Evolutionary conservation across 345 rosid species (phyloP).

Genomic region (Anastatica hierochuntica): DNA sequence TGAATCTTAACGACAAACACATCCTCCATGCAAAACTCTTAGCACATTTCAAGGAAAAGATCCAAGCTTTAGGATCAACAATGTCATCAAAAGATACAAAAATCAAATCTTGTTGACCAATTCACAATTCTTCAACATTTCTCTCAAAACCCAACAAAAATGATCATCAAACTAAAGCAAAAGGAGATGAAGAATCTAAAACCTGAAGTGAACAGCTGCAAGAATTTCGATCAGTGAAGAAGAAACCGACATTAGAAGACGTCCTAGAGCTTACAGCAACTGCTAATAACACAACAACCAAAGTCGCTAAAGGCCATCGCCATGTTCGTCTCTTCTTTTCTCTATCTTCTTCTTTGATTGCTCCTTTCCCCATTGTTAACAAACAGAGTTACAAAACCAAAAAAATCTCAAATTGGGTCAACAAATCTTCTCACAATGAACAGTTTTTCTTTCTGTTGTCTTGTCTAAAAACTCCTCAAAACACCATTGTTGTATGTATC

Average conservation of each 20-base stretch:
- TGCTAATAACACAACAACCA: conserved; percentile 38
- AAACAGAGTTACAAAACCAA: neutral
- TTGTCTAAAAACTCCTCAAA: neutral
- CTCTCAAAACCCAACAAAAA: neutral
- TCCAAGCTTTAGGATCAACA: neutral
- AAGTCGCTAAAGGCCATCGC: conserved; percentile 40
- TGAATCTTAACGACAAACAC: neutral
- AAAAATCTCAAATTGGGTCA: neutral
- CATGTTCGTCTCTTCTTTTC: conserved; percentile 24
- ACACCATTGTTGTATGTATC: conserved; percentile 16
- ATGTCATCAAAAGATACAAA: conserved; percentile 8
- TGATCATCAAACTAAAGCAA: neutral
- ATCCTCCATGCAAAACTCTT: too few species aligned
- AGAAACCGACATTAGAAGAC: conserved; percentile 29
- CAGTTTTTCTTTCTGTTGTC: neutral
- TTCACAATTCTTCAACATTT: neutral
- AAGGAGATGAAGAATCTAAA: neutral
- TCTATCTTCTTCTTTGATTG: conserved; percentile 21
- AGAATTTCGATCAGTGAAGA: conserved; percentile 29
- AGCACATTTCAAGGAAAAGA: neutral
- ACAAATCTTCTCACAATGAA: neutral
- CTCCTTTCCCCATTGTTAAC: conserved; percentile 29
- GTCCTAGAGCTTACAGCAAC: conserved; percentile 36
- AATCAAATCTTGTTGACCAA: neutral
- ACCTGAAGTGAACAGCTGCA: conserved; percentile 55